Evolutionary conservation across 2,329 filamentous ascomycete species (phyloP).

Genomic region (Monilinia fructicola): DNA sequence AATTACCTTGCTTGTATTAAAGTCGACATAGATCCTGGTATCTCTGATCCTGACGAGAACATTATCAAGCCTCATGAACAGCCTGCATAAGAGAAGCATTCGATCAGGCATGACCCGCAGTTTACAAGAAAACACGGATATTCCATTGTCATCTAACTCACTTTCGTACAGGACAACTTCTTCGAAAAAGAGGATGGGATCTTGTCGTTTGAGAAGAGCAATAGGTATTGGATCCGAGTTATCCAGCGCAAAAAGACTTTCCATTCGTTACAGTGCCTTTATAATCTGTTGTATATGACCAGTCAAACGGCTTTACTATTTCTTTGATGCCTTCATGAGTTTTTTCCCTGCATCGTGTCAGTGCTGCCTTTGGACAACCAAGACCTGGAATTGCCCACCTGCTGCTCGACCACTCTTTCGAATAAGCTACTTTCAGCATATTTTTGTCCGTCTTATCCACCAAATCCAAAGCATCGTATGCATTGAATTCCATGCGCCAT

Average conservation of each 20-base stretch:
- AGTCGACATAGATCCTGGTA: slow-evolving; percentile 89
- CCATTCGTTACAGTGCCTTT: slow-evolving; percentile 61
- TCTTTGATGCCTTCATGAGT: slow-evolving; percentile 85
- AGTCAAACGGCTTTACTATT: slow-evolving; percentile 94
- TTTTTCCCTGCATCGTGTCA: slow-evolving; percentile 60
- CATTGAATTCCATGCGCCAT: slow-evolving; percentile 80
- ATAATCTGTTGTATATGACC: slow-evolving; percentile 94
- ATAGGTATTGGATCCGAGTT: slow-evolving; percentile 64
- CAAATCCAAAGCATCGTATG: slow-evolving; percentile 80
- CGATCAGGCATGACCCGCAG: slow-evolving; percentile 87
- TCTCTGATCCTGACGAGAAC: slow-evolving; percentile 86
- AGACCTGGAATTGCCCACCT: slow-evolving; percentile 25
- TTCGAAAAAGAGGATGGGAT: slow-evolving; percentile 96
- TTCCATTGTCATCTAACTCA: slow-evolving; percentile 96
- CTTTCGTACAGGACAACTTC: slow-evolving; percentile 96
- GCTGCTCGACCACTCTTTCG: slow-evolving; percentile 72
- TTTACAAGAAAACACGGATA: slow-evolving; percentile 87
- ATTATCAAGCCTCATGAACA: slow-evolving; percentile 92
- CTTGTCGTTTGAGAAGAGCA: slow-evolving; percentile 80
- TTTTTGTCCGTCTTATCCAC: slow-evolving; percentile 91
- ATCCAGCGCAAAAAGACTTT: slow-evolving; percentile 35
- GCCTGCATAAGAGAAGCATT: slow-evolving; percentile 77
- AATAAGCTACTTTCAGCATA: slow-evolving; percentile 94
- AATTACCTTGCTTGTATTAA: slow-evolving; percentile 73
- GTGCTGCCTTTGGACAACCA: background rate